Evolutionary conservation across 208 protist species (phyloP).

Genomic region (Acanthamoeba culbertsoni): DNA sequence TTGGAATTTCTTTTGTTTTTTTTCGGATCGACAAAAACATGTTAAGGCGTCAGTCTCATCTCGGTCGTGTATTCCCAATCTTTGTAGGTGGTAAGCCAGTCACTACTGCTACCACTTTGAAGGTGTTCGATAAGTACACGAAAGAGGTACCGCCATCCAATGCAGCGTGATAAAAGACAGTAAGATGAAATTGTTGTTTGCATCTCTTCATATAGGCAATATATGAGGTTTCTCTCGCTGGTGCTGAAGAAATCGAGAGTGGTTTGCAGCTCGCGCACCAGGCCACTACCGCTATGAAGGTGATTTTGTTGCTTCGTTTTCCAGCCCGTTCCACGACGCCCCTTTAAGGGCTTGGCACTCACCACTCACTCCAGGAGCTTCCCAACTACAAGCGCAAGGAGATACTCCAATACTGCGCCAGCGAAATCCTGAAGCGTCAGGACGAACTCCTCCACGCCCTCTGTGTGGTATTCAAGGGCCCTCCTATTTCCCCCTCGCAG

Average conservation of each 20-base stretch:
- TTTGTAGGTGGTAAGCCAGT: constrained; percentile 53
- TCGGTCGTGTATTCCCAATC: not conserved
- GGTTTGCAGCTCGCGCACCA: constrained; percentile 5
- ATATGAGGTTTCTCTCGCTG: constrained; percentile 52
- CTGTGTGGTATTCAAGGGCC: constrained; percentile 43
- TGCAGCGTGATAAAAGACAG: too few species aligned
- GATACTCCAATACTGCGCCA: not conserved
- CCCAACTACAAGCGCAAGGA: constrained; percentile 52
- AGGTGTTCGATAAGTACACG: constrained; percentile 57
- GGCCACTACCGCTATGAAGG: constrained; percentile 2
- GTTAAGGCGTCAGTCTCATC: not conserved
- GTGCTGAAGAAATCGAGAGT: not conserved
- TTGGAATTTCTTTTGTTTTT: too few species aligned
- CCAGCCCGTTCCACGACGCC: not conserved
- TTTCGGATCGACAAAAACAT: too few species aligned
- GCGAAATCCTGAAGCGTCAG: not conserved
- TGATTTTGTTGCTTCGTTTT: not conserved
- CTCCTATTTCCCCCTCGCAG: not conserved
- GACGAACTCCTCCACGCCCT: constrained; percentile 46
- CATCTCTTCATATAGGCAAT: too few species aligned
- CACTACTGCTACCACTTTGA: constrained; percentile 23
- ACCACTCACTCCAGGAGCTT: not conserved
- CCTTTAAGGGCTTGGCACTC: not conserved
- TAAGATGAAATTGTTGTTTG: too few species aligned
- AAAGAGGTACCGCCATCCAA: not conserved